Evolutionary conservation across 192 early-diverging fungal species (phyloP).

Genomic region (Entomortierella parvispora): DNA sequence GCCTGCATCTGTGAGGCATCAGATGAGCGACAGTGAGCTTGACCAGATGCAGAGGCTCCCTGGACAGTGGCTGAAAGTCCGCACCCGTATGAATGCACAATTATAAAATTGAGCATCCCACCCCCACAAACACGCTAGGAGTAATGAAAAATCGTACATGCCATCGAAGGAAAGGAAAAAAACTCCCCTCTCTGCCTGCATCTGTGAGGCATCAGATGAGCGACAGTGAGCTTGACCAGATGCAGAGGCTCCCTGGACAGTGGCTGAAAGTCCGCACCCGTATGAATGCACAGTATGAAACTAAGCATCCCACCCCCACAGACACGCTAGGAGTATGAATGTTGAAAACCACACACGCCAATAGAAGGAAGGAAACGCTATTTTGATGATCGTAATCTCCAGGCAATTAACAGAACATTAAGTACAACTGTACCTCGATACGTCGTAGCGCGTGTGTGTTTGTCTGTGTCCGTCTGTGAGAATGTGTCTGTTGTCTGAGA

Average conservation of each 20-base stretch:
- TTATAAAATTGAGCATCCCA: slow-evolving; percentile 8
- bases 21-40: neutral
- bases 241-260: slow-evolving; percentile 13
- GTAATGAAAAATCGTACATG: slow-evolving; percentile 5
- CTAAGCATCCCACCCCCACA: slow-evolving; percentile 12
- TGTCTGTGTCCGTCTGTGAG: too few relatives aligned
- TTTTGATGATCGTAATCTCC: neutral
- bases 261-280: slow-evolving; percentile 15
- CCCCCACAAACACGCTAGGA: slow-evolving; percentile 13
- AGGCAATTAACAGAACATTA: too few relatives aligned
- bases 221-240: slow-evolving; percentile 1
- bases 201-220: neutral
- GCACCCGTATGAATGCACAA: slow-evolving; percentile 14
- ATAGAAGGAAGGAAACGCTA: neutral
- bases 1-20: too few relatives aligned
- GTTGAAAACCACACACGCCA: slow-evolving; percentile 2
- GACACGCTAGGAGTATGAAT: slow-evolving; percentile 13
- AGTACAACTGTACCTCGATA: too few relatives aligned
- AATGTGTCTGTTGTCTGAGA: too few relatives aligned
- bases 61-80: slow-evolving; percentile 14
- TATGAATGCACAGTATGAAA: slow-evolving; percentile 8
- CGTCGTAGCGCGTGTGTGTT: too few relatives aligned
- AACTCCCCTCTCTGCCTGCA: neutral
- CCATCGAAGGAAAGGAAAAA: neutral
- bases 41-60: slow-evolving; percentile 12